Base-by-base conservation (phyloP, 306 rosid genomes). In the Prunus mongolica region DNA sequence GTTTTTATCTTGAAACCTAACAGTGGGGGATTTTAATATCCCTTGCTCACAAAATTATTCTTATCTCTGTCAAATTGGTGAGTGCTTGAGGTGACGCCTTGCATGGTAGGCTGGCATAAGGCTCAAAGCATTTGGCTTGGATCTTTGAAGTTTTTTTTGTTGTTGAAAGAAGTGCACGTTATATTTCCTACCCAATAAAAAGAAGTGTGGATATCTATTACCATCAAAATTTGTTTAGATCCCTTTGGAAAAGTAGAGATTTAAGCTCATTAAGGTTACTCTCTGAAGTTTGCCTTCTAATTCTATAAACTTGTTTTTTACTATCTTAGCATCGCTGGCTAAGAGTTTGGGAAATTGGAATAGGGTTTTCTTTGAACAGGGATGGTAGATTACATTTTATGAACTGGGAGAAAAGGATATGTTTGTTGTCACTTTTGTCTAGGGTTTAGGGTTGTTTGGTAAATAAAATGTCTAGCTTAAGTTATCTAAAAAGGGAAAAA, bases 71-170 rank as follows among this genome's bases (percentile, higher is more conserved):
- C 7, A 0, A 34, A 56, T 55, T 19, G 65, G 46, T 3, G 50
- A 54, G 41, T 9, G 5, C 14, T 20, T 61, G 66, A 27, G n/a
- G 18, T 58, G 64, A 58, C 16, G 7, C 64, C 64, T 61, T 27
- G 64, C 64, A 22, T 22, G 30, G 64, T 71, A 71, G 74, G 74
- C 8, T 32, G 4, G 49, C 64, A 71, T 32, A 44, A 71, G 75
- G 30, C 19, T 71, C 63, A 71, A 28, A n/a, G 46, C 25, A 32
- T 9, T 12, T 63, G 20, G 32, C 50, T 6, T 70, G 49, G 62
- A 38, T 30, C 32, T 30, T 71, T 6, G 28, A 12, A 49, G 12
- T 12, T 47, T 16, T 22, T 25, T 49, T 20, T 67, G n/a, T 55
- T 8, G 54, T 14, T 50, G 60, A 58, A 58, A 58, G 64, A 58